Base-by-base conservation (phyloP, 2,329 filamentous ascomycete genomes). In the Cylindrodendrum hubeiense region DNA sequence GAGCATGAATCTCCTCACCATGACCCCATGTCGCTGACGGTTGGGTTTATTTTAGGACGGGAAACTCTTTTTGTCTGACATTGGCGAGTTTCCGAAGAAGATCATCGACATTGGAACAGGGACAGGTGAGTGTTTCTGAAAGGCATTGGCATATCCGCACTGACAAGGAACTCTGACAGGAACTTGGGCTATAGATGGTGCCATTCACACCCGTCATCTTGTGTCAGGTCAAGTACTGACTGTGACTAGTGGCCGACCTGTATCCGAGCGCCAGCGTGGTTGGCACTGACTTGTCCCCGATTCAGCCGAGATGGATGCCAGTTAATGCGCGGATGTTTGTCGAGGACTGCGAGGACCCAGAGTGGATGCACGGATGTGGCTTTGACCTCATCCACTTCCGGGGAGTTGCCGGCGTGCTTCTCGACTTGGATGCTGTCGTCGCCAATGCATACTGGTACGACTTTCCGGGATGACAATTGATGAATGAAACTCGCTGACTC, bases 251-350 rank as follows among this genome's bases (percentile, higher is more conserved):
- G 66, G 83, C 79, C 52, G 82, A 84, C 67, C 67, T 75, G 22
- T 82, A 79, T 57, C 81, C 81, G n/a, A 74, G 75, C 39, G 77
- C 82, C 6, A 78, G 77, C 47, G 78, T 84, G 3, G 62, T 81
- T 17, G 82, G 81, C 47, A 81, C 79, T 26, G 81, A 85, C 55
- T 67, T 84, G 19, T 83, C 81, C 3, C 81, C 83, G 2, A 85
- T 84, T 21, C 83, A 85, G 67, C 81, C 82, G 2, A 77, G 76
- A 37, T 82, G 79, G 76, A 81, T 90, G 13, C 89, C 88, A 17
- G 82, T 85, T 12, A 91, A 91, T 71, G 82, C 88, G n/a, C 82
- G 81, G 8, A 90, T 90, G 77, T 80, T 89, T 63, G 83, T 91
- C 10, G 89, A 91, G 70, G 89, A 91, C 72, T 84, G 85, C 54